Evolutionary conservation across 306 rosid species (phyloP), one percentile per base, ranked within the genome.

Genomic region (Fagus crenata): DNA sequence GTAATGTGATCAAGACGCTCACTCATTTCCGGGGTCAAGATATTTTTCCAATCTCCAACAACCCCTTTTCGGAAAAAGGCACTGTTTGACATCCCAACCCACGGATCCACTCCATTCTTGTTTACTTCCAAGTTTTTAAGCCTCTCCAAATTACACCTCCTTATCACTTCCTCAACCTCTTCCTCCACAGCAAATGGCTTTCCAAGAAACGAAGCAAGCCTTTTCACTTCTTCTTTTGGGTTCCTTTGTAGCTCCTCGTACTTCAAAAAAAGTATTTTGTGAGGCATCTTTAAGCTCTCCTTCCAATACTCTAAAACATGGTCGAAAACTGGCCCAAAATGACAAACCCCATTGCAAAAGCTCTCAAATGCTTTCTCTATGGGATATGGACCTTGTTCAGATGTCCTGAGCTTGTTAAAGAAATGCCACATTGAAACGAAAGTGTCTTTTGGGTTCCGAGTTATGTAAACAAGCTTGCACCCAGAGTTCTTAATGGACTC

Each of bases 401-500:
- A 49, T 6, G 60, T 43, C 67, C 70, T 63, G 32, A 71, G 43
- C 36, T 46, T 61, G 76, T 71, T 46, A 41, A 78, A 18, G 41
- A 78, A 78, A 8, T 72, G 72, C 77, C 77, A 78, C 60, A 71
- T 60, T 31, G 82, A 78, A 28, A 78, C 56, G 4, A 71, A 5
- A 28, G 82, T 78, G 72, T 78, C 81, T 78, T 78, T 78, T 22
- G 77, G 82, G 77, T 78, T 78, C 11, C 82, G 59, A 17, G 67
- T 42, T 18, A 71, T 53, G 65, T 60, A 78, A 39, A 71, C 77
- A 36, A 61, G 71, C 65, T 78, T 78, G 72, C 77, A 78, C 60
- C 60, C 15, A 0, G 76, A 7, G 39, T 35, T 59, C 39, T 70
- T 78, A 33, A 78, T 70, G 28, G 71, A 58, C 2, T 78, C 75